Conservation (phyloP, 192 early-diverging fungal genomes). For the Umbelopsis sp. region DNA sequence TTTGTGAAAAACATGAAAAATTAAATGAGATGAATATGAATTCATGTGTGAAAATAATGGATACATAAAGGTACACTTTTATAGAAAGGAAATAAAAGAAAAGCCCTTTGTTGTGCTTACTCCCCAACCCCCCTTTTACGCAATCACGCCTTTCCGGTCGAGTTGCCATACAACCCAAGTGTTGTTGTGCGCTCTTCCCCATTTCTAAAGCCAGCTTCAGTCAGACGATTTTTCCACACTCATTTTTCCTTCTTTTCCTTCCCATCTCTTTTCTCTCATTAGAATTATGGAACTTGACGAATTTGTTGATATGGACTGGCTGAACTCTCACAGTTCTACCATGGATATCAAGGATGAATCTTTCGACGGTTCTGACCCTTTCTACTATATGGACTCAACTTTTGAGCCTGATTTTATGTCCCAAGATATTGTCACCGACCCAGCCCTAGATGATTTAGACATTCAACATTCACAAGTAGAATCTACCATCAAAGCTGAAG, state of each 20-base stretch:
- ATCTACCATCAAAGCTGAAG: neutral
- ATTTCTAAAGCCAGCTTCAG: slow-evolving; percentile 17
- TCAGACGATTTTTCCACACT: slow-evolving; percentile 10
- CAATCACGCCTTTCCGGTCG: neutral
- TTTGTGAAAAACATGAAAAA: neutral
- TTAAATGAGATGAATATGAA: neutral
- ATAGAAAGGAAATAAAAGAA: too few relatives aligned
- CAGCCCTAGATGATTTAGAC: slow-evolving; percentile 7
- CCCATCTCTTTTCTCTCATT: neutral
- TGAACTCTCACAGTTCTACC: slow-evolving; percentile 27
- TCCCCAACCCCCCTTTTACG: neutral
- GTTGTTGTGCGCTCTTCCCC: neutral
- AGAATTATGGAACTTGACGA: slow-evolving; percentile 36
- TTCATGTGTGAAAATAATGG: too few relatives aligned
- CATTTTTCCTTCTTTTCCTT: neutral
- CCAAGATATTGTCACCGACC: slow-evolving; percentile 1
- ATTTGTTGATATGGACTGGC: slow-evolving; percentile 44
- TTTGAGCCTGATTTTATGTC: slow-evolving; percentile 15
- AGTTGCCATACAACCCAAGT: neutral
- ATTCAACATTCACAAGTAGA: neutral
- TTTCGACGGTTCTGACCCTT: neutral
- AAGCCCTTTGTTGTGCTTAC: too few relatives aligned
- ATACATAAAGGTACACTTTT: too few relatives aligned
- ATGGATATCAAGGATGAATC: slow-evolving; percentile 15
- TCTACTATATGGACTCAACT: slow-evolving; percentile 10